Evolutionary conservation across 345 rosid species (phyloP), one percentile per base, ranked within the genome.

Genomic region (Aurinia saxatilis): DNA sequence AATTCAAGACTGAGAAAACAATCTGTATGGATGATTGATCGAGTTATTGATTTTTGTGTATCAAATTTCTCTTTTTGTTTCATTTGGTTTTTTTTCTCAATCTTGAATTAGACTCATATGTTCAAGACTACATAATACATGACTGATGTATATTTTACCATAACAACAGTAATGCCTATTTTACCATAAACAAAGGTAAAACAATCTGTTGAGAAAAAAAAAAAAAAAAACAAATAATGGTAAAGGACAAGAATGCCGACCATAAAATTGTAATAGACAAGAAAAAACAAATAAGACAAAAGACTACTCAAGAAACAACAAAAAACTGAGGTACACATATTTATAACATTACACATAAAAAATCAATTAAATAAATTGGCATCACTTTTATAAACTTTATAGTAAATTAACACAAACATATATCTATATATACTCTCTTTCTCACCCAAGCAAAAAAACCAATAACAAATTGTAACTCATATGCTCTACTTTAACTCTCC

Each of bases 201-300:
- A 83, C 65, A 80, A 81, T 70, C 82, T 82, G 36, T 7, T 25
- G 51, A 25, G 10, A 23, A 27, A 27, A 27, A 1, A 23, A 27
- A 27, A 27, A 1, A 10, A 21, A n/a, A 17, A 6, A 44, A 47
- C 44, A 16, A 23, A 13, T 4, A 11, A 35, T 35, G 38, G 38
- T 66, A 46, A 1, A 48, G 55, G 62, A 55, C 70, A 36, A 57
- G 50, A 29, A 31, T 48, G 65, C 29, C 8, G 50, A 38, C 58
- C 19, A 38, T n/a, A 49, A 49, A 29, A 23, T 68, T 13, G 60
- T 9, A 33, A 33, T 45, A 59, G 60, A 50, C 60, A 23, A 25
- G 33, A 50, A 60, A 67, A 51, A 68, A 35, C 61, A 60, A 60
- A 60, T 68, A 18, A 68, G 73, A 68, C 73, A 60, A 68, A 50